These are phyloP conservation scores for Golubevia pallescens DNA, from an alignment of 1,284 basidiomycete species.

Conservation along the genomic window DNA sequence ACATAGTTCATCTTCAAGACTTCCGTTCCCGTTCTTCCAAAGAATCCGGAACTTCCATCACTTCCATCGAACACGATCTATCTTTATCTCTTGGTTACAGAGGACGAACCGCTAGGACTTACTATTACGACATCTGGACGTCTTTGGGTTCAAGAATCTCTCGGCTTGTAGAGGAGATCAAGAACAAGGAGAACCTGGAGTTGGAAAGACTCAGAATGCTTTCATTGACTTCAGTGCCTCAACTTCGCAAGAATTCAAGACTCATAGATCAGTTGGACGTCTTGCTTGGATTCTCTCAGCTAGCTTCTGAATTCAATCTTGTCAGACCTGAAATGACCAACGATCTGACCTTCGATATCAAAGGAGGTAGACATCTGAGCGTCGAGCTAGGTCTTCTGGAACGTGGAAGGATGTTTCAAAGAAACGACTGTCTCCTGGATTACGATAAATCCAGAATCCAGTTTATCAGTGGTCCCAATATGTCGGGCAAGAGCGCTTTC, in stretches of 20 bases:
- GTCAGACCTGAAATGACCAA: conserved; percentile 76
- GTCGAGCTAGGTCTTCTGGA: conserved; percentile 86
- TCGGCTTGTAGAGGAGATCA: conserved; percentile 25
- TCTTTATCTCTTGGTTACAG: conserved; percentile 16
- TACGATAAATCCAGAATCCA: conserved; percentile 71
- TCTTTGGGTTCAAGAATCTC: conserved; percentile 30
- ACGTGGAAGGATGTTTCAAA: conserved; percentile 77
- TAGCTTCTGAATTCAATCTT: conserved; percentile 80
- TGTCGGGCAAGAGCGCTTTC: conserved; percentile 90
- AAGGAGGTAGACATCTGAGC: conserved; percentile 85
- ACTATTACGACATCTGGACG: conserved; percentile 40
- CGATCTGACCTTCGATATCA: conserved; percentile 69
- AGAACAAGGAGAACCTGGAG: conserved; percentile 26
- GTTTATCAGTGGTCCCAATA: conserved; percentile 93
- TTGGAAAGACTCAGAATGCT: conserved; percentile 39
- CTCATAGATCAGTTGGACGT: conserved; percentile 90
- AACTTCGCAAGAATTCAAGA: conserved; percentile 77
- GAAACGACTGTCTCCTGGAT: conserved; percentile 77
- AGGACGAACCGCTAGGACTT: conserved; percentile 41
- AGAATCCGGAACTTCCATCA: no score
- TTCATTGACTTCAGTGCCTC: conserved; percentile 18
- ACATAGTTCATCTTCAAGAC: conserved; percentile 44
- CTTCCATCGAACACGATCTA: no score
- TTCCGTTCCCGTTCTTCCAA: neutral
- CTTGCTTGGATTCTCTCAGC: conserved; percentile 78